Evolutionary conservation across 176 grass and related monocot genomes (phyloP).

Genomic region (Musa itinerans): DNA sequence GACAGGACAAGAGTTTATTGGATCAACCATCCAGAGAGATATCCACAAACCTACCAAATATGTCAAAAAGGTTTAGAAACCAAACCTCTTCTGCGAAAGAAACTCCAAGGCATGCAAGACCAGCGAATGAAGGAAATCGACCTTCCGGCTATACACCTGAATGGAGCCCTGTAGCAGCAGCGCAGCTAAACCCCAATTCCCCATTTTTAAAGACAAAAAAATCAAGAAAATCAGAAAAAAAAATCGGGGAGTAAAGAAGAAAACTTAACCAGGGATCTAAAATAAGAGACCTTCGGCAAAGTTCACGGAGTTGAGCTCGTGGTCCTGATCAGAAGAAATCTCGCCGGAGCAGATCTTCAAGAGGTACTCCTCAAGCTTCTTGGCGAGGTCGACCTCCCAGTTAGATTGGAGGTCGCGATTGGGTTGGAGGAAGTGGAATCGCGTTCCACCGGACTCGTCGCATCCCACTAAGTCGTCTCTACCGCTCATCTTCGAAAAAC

Average conservation of each 20-base stretch:
- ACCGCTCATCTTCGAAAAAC: not conserved
- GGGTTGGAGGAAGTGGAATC: conserved; percentile 55
- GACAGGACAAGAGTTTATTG: not conserved
- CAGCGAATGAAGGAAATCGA: conserved; percentile 90
- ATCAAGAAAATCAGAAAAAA: not conserved
- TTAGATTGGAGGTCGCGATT: conserved; percentile 69
- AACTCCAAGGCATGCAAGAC: conserved; percentile 73
- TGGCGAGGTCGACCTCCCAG: conserved; percentile 87
- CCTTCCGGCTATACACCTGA: conserved; percentile 89
- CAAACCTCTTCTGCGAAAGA: conserved; percentile 86
- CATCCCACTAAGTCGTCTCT: not conserved
- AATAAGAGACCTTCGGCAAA: conserved; percentile 71
- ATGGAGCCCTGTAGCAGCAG: conserved; percentile 83
- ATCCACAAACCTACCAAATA: not conserved
- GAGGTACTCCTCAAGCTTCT: conserved; percentile 80
- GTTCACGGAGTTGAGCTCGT: conserved; percentile 50
- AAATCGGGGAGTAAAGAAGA: not conserved
- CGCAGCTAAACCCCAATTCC: conserved; percentile 47
- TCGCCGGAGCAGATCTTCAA: conserved; percentile 82
- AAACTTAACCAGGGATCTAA: not conserved
- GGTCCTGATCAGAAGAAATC: conserved; percentile 37
- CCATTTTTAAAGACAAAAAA: not conserved
- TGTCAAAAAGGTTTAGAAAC: not conserved
- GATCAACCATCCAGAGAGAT: not conserved
- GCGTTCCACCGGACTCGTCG: conserved; percentile 2